Evolutionary conservation across 371 early-diverging fungal species (phyloP).

Genomic region (Mortierella polycephala): DNA sequence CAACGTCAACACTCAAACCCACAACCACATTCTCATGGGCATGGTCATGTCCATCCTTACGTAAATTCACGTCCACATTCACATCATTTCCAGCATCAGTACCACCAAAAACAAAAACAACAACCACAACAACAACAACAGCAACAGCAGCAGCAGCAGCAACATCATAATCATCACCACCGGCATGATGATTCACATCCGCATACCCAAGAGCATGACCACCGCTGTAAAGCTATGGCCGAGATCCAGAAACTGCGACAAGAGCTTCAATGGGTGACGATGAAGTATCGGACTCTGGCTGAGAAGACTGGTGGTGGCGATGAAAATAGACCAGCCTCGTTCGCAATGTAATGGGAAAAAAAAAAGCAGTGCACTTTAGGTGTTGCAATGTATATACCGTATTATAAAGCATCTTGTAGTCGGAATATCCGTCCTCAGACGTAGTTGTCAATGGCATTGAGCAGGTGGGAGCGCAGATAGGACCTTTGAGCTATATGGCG

Average conservation of each 20-base stretch:
- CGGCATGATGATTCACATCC: background rate
- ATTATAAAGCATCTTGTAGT: no score
- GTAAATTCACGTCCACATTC: constrained; percentile 9
- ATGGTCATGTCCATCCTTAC: constrained; percentile 10
- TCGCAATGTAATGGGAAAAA: no score
- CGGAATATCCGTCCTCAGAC: no score
- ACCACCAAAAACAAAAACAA: constrained; percentile 4
- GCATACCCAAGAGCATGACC: constrained; percentile 9
- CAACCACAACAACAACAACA: constrained; percentile 10
- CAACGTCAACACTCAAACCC: constrained; percentile 1
- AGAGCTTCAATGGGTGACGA: constrained; percentile 33
- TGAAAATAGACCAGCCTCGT: background rate
- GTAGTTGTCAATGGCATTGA: no score
- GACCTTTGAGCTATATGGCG: no score
- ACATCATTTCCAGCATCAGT: constrained; percentile 3
- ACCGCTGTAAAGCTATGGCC: constrained; percentile 36
- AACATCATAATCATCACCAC: constrained; percentile 11
- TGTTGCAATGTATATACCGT: no score
- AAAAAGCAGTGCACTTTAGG: no score
- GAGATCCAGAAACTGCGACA: constrained; percentile 44
- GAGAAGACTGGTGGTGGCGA: constrained; percentile 10
- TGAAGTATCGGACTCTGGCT: constrained; percentile 16
- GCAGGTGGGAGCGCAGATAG: no score
- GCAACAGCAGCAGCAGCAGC: constrained; percentile 9
- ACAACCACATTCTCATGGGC: constrained; percentile 6